These are phyloP conservation scores for Penicillium brasilianum DNA, from an alignment of 2,329 filamentous ascomycete species.

Conservation along the genomic window DNA sequence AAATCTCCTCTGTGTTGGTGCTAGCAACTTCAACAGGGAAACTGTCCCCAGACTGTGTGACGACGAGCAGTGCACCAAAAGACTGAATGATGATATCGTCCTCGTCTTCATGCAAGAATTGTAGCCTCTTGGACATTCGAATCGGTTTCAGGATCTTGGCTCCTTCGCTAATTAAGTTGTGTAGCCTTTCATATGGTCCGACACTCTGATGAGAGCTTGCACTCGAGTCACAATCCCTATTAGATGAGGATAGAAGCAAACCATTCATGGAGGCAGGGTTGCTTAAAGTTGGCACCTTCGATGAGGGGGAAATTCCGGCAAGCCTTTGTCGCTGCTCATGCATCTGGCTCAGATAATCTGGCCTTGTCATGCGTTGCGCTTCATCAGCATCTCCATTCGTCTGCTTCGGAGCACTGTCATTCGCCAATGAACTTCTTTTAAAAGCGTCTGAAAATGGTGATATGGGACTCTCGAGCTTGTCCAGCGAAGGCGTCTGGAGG, in stretches of 20 bases:
- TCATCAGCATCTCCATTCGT: not conserved
- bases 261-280: not conserved
- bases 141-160: constrained; percentile 15
- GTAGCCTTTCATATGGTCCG: constrained; percentile 1
- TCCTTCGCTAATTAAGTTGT: constrained; percentile 6
- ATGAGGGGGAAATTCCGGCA: constrained; percentile 2
- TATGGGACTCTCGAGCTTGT: constrained; percentile 26
- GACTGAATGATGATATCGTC: constrained; percentile 74
- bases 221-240: not conserved
- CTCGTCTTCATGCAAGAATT: constrained; percentile 54
- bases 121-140: constrained; percentile 9
- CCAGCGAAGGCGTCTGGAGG: constrained; percentile 31
- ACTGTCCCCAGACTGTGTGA: constrained; percentile 69
- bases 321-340: constrained; percentile 13
- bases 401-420: constrained; percentile 5
- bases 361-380: not conserved
- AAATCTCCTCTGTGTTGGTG: constrained; percentile 74
- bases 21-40: constrained; percentile 73
- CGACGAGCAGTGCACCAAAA: constrained; percentile 75
- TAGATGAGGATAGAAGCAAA: not conserved
- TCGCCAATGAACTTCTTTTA: constrained; percentile 1
- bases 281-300: constrained; percentile 2
- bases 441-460: constrained; percentile 27
- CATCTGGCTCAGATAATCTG: constrained; percentile 13
- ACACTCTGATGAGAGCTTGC: not conserved